These are phyloP conservation scores for Parascedosporium putredinis DNA, from an alignment of 2,329 filamentous ascomycete species.

Conservation along the genomic window DNA sequence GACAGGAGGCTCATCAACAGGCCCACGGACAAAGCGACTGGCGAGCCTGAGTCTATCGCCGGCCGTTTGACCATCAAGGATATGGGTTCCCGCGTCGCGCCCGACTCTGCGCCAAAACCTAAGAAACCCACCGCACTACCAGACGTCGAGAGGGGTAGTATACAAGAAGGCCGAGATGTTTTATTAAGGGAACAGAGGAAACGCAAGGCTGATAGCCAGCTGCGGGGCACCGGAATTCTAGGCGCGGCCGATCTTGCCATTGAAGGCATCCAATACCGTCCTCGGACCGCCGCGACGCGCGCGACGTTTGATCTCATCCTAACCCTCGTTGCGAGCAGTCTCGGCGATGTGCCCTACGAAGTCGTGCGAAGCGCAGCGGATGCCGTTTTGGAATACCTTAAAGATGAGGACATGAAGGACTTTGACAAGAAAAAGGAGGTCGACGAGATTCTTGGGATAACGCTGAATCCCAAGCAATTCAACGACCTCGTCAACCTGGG, in stretches of 20 bases:
- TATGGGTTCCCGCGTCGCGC: conserved; percentile 79
- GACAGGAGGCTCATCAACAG: conserved; percentile 92
- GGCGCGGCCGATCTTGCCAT: conserved; percentile 80
- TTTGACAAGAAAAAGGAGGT: conserved; percentile 98
- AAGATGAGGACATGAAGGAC: conserved; percentile 92
- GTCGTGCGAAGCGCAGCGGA: conserved; percentile 91
- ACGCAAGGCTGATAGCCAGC: conserved; percentile 65
- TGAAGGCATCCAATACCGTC: conserved; percentile 85
- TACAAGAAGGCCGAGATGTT: conserved; percentile 75
- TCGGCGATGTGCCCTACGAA: conserved; percentile 88
- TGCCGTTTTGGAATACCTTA: conserved; percentile 79
- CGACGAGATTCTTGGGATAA: conserved; percentile 80
- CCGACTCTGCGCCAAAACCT: conserved; percentile 69
- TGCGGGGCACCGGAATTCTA: conserved; percentile 65
- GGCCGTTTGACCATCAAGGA: conserved; percentile 87
- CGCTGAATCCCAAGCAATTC: conserved; percentile 80
- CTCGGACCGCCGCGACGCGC: conserved; percentile 80
- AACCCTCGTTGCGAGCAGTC: conserved; percentile 74
- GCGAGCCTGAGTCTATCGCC: conserved; percentile 93
- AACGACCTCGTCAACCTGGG: conserved; percentile 93
- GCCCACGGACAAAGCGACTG: conserved; percentile 87
- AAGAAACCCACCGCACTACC: conserved; percentile 63
- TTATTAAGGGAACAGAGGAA: conserved; percentile 77
- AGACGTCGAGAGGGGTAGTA: conserved; percentile 62
- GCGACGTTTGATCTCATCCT: conserved; percentile 92